Base-by-base conservation (phyloP, 176 grass and related monocot genomes). In the Carex pumila region DNA sequence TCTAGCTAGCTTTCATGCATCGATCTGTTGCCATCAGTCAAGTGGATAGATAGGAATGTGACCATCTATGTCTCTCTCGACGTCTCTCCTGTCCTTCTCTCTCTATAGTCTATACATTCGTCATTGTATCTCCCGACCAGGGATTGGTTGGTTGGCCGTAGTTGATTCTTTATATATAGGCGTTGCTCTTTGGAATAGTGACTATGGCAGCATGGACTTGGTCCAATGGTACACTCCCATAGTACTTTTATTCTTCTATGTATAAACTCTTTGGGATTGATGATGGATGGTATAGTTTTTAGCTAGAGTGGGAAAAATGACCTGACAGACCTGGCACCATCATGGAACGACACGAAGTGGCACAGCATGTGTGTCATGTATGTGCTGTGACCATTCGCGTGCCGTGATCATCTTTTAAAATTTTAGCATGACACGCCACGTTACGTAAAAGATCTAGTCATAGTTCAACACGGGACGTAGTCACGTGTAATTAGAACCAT, bases 11-110 rank as follows among this genome's bases (percentile, higher is more conserved):
- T 84, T 84, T 84, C 65, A 13, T 65, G 84, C 43, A 85, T 79
- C 57, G 34, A 3, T 36, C 37, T 31, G 71, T 85, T 76, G 55
- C 84, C 70, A 85, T 85, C 84, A 85, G 67, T 85, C 84, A 85
- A 74, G 32, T 85, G 71, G 54, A 65, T 30, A 79, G 84, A 79
- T 85, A 71, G 71, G 56, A 60, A 85, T 77, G 36, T 85, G 70
- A 77, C 84, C 57, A 45, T 85, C 69, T 75, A 6, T 65, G 25
- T 78, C 84, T 61, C 5, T 65, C 84, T 63, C 84, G 32, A 6
- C 54, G 43, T 45, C 67, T 61, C 47, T 73, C 61, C 41, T 47
- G 39, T 18, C 29, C 37, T 54, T 10, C 21, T 58, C 82, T 78
- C 14, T 85, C 54, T 25, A 25, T 25, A 25, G 25, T 75, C 3